Conservation (phyloP, 2,329 filamentous ascomycete genomes). For the Aschersonia sp. region DNA sequence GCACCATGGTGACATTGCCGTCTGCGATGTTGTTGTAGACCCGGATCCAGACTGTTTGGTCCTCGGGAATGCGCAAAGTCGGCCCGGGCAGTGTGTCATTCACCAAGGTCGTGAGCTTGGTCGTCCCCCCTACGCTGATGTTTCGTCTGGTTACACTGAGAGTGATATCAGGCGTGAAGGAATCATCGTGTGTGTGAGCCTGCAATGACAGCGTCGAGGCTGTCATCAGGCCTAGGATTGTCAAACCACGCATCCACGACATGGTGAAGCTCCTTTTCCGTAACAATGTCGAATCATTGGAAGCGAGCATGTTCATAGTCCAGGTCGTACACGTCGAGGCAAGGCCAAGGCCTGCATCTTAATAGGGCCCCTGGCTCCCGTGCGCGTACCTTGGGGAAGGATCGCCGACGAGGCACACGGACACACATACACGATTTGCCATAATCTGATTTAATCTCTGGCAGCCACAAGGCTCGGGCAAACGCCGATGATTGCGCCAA, state of each 20-base stretch:
- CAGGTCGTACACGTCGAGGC: no score
- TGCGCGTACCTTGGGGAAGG: no score
- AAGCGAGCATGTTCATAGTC: no score
- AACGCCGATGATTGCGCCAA: not conserved
- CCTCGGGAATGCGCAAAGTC: conserved; percentile 27
- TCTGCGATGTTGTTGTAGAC: conserved; percentile 43
- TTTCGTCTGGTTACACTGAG: conserved; percentile 28
- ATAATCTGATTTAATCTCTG: not conserved
- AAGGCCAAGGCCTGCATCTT: no score
- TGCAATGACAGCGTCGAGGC: not conserved
- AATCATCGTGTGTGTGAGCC: conserved; percentile 10
- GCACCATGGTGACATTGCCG: conserved; percentile 42
- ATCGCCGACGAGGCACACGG: no score
- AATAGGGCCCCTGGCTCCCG: no score
- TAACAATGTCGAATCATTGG: no score
- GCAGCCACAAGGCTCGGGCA: not conserved
- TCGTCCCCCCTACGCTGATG: conserved; percentile 12
- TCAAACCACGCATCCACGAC: not conserved
- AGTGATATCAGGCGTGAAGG: conserved; percentile 26
- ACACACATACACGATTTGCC: no score
- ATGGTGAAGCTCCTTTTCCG: not conserved
- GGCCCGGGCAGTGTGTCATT: conserved; percentile 41
- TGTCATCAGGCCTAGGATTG: not conserved
- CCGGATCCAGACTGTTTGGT: conserved; percentile 35
- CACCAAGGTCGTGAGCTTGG: conserved; percentile 18